Conservation (phyloP, 371 early-diverging fungal genomes). For the Aphelidium insulamus region DNA sequence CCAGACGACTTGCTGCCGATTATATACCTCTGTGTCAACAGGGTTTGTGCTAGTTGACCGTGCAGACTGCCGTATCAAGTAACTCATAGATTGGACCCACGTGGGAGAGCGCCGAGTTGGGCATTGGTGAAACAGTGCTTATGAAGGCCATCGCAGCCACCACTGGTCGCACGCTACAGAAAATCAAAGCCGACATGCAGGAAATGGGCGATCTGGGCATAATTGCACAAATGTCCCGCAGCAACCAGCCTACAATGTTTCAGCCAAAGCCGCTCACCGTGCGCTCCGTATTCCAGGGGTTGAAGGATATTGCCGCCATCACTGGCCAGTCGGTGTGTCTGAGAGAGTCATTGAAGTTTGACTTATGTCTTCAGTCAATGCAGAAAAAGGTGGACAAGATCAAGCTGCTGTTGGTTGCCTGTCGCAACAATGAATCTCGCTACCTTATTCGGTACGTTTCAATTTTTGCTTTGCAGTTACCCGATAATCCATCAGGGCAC, state of each 20-base stretch:
- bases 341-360: background rate
- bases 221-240: conserved; percentile 66
- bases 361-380: conserved; percentile 26
- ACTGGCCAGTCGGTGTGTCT: conserved; percentile 45
- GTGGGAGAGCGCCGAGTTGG: conserved; percentile 87
- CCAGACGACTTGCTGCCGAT: conserved; percentile 46
- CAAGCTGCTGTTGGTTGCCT: conserved; percentile 51
- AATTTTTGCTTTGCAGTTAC: background rate
- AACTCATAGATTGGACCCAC: conserved; percentile 59
- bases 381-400: conserved; percentile 66
- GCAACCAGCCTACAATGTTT: conserved; percentile 47
- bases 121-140: conserved; percentile 81
- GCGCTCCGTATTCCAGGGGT: conserved; percentile 53
- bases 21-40: conserved; percentile 80
- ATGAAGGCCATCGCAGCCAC: conserved; percentile 83
- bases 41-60: conserved; percentile 17
- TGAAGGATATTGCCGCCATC: conserved; percentile 66
- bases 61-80: background rate
- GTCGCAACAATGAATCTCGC: conserved; percentile 69
- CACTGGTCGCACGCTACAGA: conserved; percentile 46
- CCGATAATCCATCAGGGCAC: conserved; percentile 22
- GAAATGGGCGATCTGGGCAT: conserved; percentile 77
- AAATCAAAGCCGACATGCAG: conserved; percentile 54
- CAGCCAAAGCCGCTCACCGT: conserved; percentile 60
- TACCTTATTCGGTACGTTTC: conserved; percentile 51